Conservation (phyloP, 768 basidiomycete genomes). For the Peribolospora baueri region DNA sequence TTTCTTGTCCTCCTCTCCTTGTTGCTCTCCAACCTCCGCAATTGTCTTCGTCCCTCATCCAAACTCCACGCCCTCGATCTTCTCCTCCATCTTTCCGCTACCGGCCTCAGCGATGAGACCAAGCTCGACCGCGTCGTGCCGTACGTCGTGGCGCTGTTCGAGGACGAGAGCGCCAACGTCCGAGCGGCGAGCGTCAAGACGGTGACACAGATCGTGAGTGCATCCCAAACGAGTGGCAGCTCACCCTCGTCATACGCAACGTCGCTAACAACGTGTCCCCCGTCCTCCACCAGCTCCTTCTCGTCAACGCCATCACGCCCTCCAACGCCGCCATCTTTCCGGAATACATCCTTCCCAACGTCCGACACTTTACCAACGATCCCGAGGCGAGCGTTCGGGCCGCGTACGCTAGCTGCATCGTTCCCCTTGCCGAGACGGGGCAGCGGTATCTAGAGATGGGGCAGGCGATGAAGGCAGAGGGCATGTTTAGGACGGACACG, state of each 20-base stretch:
- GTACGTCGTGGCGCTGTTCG: slow-evolving; percentile 63
- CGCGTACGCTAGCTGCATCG: slow-evolving; percentile 62
- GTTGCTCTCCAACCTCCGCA: slow-evolving; percentile 67
- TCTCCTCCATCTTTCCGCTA: slow-evolving; percentile 47
- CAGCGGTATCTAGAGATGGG: slow-evolving; percentile 78
- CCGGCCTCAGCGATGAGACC: slow-evolving; percentile 74
- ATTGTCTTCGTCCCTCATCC: slow-evolving; percentile 60
- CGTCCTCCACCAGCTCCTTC: slow-evolving; percentile 19
- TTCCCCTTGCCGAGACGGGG: slow-evolving; percentile 61
- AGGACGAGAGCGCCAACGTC: slow-evolving; percentile 63
- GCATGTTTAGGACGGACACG: slow-evolving; percentile 40
- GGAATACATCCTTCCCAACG: slow-evolving; percentile 83
- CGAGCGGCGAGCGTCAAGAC: slow-evolving; percentile 54
- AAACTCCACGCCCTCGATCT: slow-evolving; percentile 66
- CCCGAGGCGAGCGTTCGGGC: slow-evolving; percentile 58
- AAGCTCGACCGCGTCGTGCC: slow-evolving; percentile 83
- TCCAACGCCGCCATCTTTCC: slow-evolving; percentile 45
- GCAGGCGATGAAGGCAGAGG: slow-evolving; percentile 66
- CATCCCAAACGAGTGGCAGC: no score
- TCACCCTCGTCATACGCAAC: neutral
- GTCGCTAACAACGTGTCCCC: neutral
- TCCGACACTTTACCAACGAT: slow-evolving; percentile 57
- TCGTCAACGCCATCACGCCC: slow-evolving; percentile 18
- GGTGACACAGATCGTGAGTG: slow-evolving; percentile 55
- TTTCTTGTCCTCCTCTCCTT: slow-evolving; percentile 69